Evolutionary conservation across 495 filamentous ascomycete genomes (phyloP), one percentile per base, ranked within the genome.

Genomic region (Cryomyces minteri): DNA sequence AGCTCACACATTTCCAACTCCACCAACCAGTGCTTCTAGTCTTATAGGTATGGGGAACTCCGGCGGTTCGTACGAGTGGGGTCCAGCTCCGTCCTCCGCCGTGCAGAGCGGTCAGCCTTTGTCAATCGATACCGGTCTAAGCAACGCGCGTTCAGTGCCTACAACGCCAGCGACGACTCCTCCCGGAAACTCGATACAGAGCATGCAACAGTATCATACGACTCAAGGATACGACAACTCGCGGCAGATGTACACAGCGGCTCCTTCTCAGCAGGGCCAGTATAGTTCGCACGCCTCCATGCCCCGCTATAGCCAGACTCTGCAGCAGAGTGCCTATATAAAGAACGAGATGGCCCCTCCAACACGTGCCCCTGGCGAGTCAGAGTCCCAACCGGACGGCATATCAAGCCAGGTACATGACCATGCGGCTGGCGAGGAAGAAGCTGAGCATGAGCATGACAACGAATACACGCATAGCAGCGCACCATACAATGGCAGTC

Each of bases 311-410:
- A 67, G 72, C 1, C 71, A 72, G 39, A 59, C 68, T 5, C 47
- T 76, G 30, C 64, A 67, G 39, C 56, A 68, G n/a, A 71, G 60
- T 48, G 64, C 67, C n/a, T 93, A 94, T 54, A 67, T 86, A 50
- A 94, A 88, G 65, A 82, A 65, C 53, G 88, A 94, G 43, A 95
- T 96, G 87, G 87, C 81, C 0, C 88, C 88, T 6, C 88, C 88
- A 4, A 72, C 84, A 6, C 73, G 67, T 31, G 59, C 68, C 4
- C 74, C 70, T 18, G 48, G 67, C 3, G 75, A 78, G 43, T 52
- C 67, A 10, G 84, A 92, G 48, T 56, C 69, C n/a, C 88, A 93
- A 60, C 63, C 70, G 30, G 58, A 67, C 51, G 88, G 73, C 57
- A 79, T 65, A 55, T 73, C 74, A 62, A 56, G 68, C 42, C 71